phyloP scores from a whole-genome alignment of 352 stramenopile species.

The Poterioochromonas sp. region DNA sequence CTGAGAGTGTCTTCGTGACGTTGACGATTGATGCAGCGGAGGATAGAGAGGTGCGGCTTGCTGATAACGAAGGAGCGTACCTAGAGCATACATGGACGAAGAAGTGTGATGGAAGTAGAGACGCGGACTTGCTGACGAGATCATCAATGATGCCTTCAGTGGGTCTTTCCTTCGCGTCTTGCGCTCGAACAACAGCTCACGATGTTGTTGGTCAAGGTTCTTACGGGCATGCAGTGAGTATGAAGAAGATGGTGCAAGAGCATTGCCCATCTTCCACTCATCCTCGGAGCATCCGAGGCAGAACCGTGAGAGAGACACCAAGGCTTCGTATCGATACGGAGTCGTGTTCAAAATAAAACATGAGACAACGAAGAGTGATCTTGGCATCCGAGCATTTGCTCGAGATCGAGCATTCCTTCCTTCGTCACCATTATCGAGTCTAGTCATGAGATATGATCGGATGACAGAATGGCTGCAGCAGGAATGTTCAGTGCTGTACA shows the following conservation, averaged over 20 bases:
- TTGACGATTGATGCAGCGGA: not conserved
- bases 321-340: not conserved
- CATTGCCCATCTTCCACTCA: conserved; percentile 10
- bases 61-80: conserved; percentile 22
- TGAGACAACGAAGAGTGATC: not conserved
- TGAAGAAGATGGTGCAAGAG: conserved; percentile 4
- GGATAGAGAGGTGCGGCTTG: not conserved
- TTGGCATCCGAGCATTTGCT: no score
- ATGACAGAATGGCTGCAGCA: not conserved
- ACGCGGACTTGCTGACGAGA: conserved; percentile 7
- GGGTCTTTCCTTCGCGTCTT: conserved; percentile 1
- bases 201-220: conserved; percentile 7
- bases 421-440: no score
- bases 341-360: not conserved
- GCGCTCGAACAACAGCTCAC: conserved; percentile 7
- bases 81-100: conserved; percentile 11
- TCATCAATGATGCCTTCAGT: conserved; percentile 12
- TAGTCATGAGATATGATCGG: no score
- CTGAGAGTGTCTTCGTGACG: not conserved
- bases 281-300: no score
- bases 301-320: not conserved
- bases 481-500: not conserved
- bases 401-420: no score
- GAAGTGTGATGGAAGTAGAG: conserved; percentile 11
- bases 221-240: not conserved